phyloP scores from a whole-genome alignment of 2,329 filamentous ascomycete genomes.

The Emergomyces orientalis region DNA sequence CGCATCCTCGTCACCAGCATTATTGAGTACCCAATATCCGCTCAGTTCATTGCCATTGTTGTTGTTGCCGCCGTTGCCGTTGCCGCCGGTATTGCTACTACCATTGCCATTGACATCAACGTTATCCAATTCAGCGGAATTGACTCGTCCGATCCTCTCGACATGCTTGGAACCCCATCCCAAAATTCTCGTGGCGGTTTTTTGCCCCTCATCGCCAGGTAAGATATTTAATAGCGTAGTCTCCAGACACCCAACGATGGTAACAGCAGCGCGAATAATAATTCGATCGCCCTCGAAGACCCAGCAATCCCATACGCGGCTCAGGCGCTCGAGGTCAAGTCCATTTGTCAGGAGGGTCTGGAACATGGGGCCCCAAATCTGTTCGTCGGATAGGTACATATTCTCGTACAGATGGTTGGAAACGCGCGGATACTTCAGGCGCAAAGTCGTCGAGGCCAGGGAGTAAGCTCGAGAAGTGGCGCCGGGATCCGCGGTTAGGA shows the following conservation, averaged over 20 bases:
- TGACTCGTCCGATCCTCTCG: not conserved
- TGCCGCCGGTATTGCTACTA: not conserved
- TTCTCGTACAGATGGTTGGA: constrained; percentile 43
- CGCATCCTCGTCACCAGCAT: constrained; percentile 21
- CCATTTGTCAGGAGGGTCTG: constrained; percentile 45
- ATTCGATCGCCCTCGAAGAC: constrained; percentile 51
- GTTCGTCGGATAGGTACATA: constrained; percentile 32
- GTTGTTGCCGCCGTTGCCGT: too few species aligned
- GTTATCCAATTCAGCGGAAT: not conserved
- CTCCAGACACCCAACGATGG: constrained; percentile 36
- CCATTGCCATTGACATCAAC: not conserved
- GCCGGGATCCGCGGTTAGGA: constrained; percentile 49
- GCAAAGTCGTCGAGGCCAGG: constrained; percentile 46
- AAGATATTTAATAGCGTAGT: constrained; percentile 34
- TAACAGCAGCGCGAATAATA: constrained; percentile 38
- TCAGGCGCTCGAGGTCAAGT: constrained; percentile 44
- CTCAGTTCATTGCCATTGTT: not conserved
- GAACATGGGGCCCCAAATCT: constrained; percentile 47
- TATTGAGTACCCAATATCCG: constrained; percentile 21
- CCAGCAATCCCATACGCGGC: constrained; percentile 53
- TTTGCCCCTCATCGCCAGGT: constrained; percentile 29
- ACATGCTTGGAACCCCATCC: constrained; percentile 23
- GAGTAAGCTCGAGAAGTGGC: constrained; percentile 48
- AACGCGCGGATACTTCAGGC: constrained; percentile 50
- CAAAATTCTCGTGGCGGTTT: constrained; percentile 21